Conservation (phyloP, 768 basidiomycete species). For the Suillus decipiens region DNA sequence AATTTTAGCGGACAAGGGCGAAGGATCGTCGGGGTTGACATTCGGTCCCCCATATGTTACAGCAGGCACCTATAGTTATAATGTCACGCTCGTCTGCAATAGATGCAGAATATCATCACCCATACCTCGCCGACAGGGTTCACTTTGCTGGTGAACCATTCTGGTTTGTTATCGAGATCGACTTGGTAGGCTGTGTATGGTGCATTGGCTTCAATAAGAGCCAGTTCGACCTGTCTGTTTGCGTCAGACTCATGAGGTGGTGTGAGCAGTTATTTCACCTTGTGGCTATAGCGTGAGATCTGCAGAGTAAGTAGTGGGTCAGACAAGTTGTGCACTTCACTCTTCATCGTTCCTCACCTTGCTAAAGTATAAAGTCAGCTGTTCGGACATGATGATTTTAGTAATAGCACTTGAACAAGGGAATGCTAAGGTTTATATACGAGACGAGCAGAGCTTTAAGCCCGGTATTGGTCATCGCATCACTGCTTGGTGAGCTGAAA, state of each 20-base stretch:
- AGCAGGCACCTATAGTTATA: conserved; percentile 47
- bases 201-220: conserved; percentile 52
- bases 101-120: neutral
- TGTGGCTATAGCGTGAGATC: conserved; percentile 58
- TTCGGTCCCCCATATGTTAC: conserved; percentile 58
- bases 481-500: too few species aligned
- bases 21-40: conserved; percentile 51
- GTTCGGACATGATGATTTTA: conserved; percentile 25
- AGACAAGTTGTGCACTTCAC: conserved; percentile 1
- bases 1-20: conserved; percentile 53
- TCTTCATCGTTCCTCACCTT: conserved; percentile 34
- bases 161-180: conserved; percentile 61
- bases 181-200: conserved; percentile 52
- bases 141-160: conserved; percentile 61
- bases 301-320: conserved; percentile 19
- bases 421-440: too few species aligned
- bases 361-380: conserved; percentile 43
- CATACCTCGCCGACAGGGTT: conserved; percentile 63
- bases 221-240: conserved; percentile 48
- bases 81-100: neutral
- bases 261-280: conserved; percentile 34
- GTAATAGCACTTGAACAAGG: too few species aligned
- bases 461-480: too few species aligned
- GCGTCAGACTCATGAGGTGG: too few species aligned
- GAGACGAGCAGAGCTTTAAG: too few species aligned